Percentiles rank a stretch among this genome's conserved stretches.
Conservation (phyloP, 2,329 filamentous ascomycete species). For the Stemphylium beticola region DNA sequence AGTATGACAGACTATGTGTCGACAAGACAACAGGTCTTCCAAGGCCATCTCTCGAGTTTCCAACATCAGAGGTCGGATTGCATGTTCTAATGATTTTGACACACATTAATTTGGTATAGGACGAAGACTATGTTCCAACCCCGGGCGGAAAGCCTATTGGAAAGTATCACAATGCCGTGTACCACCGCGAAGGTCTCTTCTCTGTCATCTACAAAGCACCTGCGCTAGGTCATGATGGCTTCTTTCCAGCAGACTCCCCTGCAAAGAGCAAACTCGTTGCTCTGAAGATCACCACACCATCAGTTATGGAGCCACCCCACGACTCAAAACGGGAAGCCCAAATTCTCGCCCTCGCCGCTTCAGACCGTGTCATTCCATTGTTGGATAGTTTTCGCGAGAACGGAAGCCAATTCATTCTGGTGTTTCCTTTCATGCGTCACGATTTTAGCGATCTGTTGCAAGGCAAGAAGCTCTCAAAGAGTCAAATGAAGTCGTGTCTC, state of each 20-base stretch:
- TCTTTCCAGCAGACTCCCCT: constrained; percentile 27
- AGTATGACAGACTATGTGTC: constrained; percentile 41
- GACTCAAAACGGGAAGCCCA: constrained; percentile 79
- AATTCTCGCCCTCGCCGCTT: constrained; percentile 68
- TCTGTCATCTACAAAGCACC: constrained; percentile 80
- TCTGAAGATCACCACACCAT: constrained; percentile 84
- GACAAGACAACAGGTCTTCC: constrained; percentile 28
- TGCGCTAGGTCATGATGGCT: constrained; percentile 45
- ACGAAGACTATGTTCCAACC: constrained; percentile 45
- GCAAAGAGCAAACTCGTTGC: constrained; percentile 60
- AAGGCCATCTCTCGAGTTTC: constrained; percentile 31
- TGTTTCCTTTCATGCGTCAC: constrained; percentile 82
- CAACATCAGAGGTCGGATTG: constrained; percentile 28
- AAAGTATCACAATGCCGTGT: constrained; percentile 61
- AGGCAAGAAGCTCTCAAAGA: constrained; percentile 47
- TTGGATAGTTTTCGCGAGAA: constrained; percentile 74
- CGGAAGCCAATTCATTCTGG: constrained; percentile 75
- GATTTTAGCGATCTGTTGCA: constrained; percentile 74
- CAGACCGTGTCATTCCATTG: constrained; percentile 69
- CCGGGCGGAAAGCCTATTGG: constrained; percentile 56
- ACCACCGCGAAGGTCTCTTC: constrained; percentile 72
- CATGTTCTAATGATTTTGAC: neutral
- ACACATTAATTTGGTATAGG: constrained; percentile 16
- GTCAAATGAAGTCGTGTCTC: constrained; percentile 60
- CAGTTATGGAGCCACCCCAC: constrained; percentile 77